These are phyloP conservation scores for Dendrostoma leiphaemia DNA, from an alignment of 2,329 filamentous ascomycete species.

Conservation along the genomic window DNA sequence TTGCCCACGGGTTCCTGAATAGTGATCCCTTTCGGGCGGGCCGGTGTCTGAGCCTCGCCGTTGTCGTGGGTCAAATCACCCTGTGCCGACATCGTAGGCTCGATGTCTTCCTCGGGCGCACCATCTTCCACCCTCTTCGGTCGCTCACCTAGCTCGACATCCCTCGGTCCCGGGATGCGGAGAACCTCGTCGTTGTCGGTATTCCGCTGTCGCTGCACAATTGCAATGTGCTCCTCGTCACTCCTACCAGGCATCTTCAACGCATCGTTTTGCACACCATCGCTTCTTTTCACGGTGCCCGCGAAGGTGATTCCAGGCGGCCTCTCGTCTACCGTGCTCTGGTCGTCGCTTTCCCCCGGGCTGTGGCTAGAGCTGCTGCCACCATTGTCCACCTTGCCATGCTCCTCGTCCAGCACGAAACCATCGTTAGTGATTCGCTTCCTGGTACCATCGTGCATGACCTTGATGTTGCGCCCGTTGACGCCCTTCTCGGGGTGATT, in stretches of 20 bases:
- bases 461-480: conserved; percentile 62
- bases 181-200: conserved; percentile 69
- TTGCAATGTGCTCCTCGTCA: conserved; percentile 81
- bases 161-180: conserved; percentile 86
- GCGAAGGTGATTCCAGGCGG: conserved; percentile 65
- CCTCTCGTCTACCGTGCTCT: conserved; percentile 21
- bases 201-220: conserved; percentile 80
- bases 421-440: conserved; percentile 61
- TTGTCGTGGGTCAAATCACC: background rate
- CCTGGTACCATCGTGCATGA: conserved; percentile 58
- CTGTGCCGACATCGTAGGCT: conserved; percentile 19
- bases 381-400: conserved; percentile 28
- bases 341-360: conserved; percentile 2
- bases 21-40: conserved; percentile 44
- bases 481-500: conserved; percentile 60
- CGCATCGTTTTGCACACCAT: conserved; percentile 49
- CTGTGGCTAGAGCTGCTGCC: conserved; percentile 18
- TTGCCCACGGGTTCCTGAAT: conserved; percentile 62
- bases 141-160: conserved; percentile 78
- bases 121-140: conserved; percentile 53
- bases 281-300: conserved; percentile 60
- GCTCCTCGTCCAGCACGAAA: conserved; percentile 43
- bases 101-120: conserved; percentile 28
- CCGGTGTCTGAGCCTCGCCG: conserved; percentile 24
- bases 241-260: conserved; percentile 49